Evolutionary conservation across 228 moss, liverwort and hornwort genomes (phyloP).

Genomic region (Sphagnum magellanicum): DNA sequence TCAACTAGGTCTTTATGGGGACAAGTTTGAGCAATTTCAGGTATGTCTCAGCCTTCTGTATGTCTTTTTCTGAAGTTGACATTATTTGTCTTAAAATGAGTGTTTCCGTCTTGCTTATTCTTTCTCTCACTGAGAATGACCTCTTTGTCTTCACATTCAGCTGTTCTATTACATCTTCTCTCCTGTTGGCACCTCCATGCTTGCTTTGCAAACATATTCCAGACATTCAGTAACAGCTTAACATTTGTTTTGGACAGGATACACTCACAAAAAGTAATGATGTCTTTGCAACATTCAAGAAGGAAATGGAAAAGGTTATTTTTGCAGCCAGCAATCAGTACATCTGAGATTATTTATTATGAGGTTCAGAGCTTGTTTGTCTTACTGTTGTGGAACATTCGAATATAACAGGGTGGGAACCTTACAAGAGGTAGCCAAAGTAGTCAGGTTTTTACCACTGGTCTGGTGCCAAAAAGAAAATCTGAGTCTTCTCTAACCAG

Average conservation of each 20-base stretch:
- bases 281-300: conserved; percentile 96
- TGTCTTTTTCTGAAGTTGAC: background rate
- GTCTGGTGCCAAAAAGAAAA: background rate
- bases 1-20: conserved; percentile 86
- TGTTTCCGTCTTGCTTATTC: background rate
- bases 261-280: conserved; percentile 96
- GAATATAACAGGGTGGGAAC: too few species aligned
- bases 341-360: too few species aligned
- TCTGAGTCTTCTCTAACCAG: background rate
- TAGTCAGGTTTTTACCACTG: background rate
- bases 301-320: conserved; percentile 88
- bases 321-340: background rate
- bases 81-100: background rate
- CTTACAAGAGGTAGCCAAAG: too few species aligned
- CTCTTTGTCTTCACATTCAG: too few species aligned
- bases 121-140: background rate
- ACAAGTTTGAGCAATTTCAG: conserved; percentile 99
- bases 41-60: conserved; percentile 16
- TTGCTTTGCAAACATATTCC: too few species aligned
- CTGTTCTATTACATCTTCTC: too few species aligned
- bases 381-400: too few species aligned
- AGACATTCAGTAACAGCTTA: background rate
- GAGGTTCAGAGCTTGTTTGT: background rate
- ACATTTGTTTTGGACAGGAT: conserved; percentile 33
- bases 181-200: too few species aligned